phyloP scores from a whole-genome alignment of 495 filamentous ascomycete species.

The Chaetomidium leptoderma region DNA sequence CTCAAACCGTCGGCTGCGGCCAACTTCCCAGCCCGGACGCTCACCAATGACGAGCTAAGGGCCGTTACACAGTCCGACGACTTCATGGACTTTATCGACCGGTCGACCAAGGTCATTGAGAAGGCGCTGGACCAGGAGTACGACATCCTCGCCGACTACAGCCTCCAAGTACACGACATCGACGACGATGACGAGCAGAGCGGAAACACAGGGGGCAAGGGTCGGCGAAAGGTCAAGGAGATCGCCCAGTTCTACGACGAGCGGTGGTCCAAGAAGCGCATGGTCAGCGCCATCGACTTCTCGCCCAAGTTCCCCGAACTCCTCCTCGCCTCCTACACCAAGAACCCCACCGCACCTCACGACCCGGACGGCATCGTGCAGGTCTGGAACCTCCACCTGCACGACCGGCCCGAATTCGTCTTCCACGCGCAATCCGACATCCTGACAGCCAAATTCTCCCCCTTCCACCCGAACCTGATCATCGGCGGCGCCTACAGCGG shows the following conservation, averaged over 20 bases:
- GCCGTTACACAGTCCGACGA: conserved; percentile 90
- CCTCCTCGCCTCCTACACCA: conserved; percentile 89
- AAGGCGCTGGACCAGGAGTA: conserved; percentile 88
- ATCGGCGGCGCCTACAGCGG: conserved; percentile 93
- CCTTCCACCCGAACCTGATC: conserved; percentile 93
- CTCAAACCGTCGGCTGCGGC: conserved; percentile 40
- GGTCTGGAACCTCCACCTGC: conserved; percentile 94
- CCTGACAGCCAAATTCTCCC: conserved; percentile 90
- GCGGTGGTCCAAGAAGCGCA: conserved; percentile 92
- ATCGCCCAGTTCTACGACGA: conserved; percentile 91
- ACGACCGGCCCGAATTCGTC: conserved; percentile 88
- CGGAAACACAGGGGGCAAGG: conserved; percentile 63
- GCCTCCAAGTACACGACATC: conserved; percentile 64
- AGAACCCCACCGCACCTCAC: conserved; percentile 90
- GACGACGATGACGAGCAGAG: conserved; percentile 82
- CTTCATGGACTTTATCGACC: conserved; percentile 91
- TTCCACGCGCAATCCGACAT: conserved; percentile 97
- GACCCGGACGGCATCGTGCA: conserved; percentile 93
- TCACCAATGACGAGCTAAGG: conserved; percentile 81
- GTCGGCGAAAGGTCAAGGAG: conserved; percentile 76
- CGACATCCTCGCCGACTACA: conserved; percentile 93
- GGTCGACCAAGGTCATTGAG: conserved; percentile 95
- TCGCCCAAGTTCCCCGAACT: conserved; percentile 94
- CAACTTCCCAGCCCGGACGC: conserved; percentile 73
- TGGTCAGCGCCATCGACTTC: conserved; percentile 89